A percentile compares a stretch with the other conserved stretches of the same genome.
Conservation (phyloP, 306 rosid species). For the Alnus rubra region DNA sequence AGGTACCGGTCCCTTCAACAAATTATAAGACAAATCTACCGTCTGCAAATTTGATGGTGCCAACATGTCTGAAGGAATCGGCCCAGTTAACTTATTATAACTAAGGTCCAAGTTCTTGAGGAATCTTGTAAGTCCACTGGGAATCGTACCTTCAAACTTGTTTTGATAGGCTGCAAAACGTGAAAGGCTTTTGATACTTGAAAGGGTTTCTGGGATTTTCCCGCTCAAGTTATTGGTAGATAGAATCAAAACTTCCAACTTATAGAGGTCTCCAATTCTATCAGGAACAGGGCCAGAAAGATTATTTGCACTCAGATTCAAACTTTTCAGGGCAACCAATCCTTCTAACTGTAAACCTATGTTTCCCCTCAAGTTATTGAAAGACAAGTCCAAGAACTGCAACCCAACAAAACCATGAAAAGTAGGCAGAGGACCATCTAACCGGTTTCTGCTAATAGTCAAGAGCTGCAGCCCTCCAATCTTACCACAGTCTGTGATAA, state of each 20-base stretch:
- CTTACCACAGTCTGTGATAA: conserved; percentile 57
- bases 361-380: conserved; percentile 24
- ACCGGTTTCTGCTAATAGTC: conserved; percentile 52
- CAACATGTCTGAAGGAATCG: conserved; percentile 55
- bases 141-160: conserved; percentile 43
- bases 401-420: conserved; percentile 57
- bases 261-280: conserved; percentile 52
- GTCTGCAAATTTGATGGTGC: conserved; percentile 37
- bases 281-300: conserved; percentile 49
- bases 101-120: conserved; percentile 65
- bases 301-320: conserved; percentile 37
- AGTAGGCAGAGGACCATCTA: conserved; percentile 47
- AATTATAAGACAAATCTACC: conserved; percentile 67
- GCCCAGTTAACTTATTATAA: conserved; percentile 40
- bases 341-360: conserved; percentile 44
- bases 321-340: conserved; percentile 46
- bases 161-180: conserved; percentile 75
- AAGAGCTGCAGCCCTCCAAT: conserved; percentile 41
- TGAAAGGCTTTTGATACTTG: conserved; percentile 36
- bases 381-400: conserved; percentile 67
- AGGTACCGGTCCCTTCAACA: conserved; percentile 49
- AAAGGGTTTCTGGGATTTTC: conserved; percentile 47
- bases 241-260: conserved; percentile 58
- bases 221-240: conserved; percentile 51
- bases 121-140: conserved; percentile 47